Base-by-base conservation (phyloP, 2,329 filamentous ascomycete genomes). In the Cadophora sp. region DNA sequence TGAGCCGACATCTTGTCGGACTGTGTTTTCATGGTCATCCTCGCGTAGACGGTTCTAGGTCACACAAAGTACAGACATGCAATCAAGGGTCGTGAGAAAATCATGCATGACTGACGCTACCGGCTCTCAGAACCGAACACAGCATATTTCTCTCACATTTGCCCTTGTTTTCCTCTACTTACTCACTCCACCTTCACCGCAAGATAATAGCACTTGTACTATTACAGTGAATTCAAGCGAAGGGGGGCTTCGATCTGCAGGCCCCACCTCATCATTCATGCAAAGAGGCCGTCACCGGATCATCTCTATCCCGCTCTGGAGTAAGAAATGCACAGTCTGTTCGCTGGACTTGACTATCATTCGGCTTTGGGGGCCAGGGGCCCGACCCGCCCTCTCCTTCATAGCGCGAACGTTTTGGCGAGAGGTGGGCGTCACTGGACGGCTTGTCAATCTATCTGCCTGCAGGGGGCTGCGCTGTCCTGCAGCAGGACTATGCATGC, bases 351-450 rank as follows among this genome's bases (percentile, higher is more conserved):
- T 47, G 39, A 60, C 30, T n/a, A 20, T 60, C 24, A 58, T 43
- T 58, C 55, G 55, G 58, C 41, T 60, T 62, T 53, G 45, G 59
- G 59, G 59, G 59, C 59, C 59, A 62, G 48, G 59, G 58, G 58
- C 22, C 58, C 45, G 55, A 16, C 36, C 33, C 55, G n/a, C 33
- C 55, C 55, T 24, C 33, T 16, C 9, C 13, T 8, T 41, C 7
- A 48, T 36, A 27, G 58, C 27, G 41, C 58, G 58, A 47, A 48
- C 11, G 18, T 60, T 30, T 47, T 47, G 39, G 58, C 58, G 58
- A 48, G 9, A 48, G 30, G 4, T 43, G 36, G 33, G 58, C 58
- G 58, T 60, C 58, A 60, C 41, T 48, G 58, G 41, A 47, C 22
- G 22, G 27, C 41, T 30, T 60, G 41, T 33, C 24, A 48, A 48